Percentiles rank a stretch among this genome's conserved stretches.
Evolutionary conservation across 805 yeast species (phyloP).

Genomic region (Saccharomycopsis synnaedendra): DNA sequence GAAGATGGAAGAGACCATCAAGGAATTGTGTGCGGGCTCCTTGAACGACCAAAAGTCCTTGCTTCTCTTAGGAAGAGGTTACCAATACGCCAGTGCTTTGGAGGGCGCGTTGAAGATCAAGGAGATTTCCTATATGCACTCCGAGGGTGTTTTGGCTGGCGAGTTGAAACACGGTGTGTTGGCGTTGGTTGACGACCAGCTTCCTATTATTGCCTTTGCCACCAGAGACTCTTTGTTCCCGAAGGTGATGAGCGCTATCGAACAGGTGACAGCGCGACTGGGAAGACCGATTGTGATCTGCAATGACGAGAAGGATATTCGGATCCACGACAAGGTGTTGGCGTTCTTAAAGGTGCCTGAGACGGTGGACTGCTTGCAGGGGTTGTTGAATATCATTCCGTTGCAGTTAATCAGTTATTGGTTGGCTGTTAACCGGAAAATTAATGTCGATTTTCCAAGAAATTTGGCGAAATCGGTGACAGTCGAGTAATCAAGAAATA

Average conservation of each 20-base stretch:
- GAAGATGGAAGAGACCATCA: conserved; percentile 60
- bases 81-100: conserved; percentile 91
- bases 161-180: conserved; percentile 97
- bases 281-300: conserved; percentile 94
- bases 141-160: conserved; percentile 98
- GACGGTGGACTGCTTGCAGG: conserved; percentile 96
- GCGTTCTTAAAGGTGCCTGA: conserved; percentile 84
- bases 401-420: conserved; percentile 93
- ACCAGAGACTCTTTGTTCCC: conserved; percentile 95
- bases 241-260: conserved; percentile 88
- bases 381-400: conserved; percentile 87
- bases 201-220: conserved; percentile 93
- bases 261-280: conserved; percentile 93
- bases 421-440: conserved; percentile 90
- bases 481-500: conserved; percentile 39
- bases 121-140: conserved; percentile 97
- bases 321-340: conserved; percentile 44
- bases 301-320: conserved; percentile 67
- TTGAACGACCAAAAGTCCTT: conserved; percentile 78
- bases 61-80: conserved; percentile 91
- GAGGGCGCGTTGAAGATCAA: conserved; percentile 98
- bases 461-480: conserved; percentile 97
- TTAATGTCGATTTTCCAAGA: conserved; percentile 97
- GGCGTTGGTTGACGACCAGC: conserved; percentile 86
- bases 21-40: conserved; percentile 57